These are phyloP conservation scores for Colletotrichum sp. DNA, from an alignment of 2,329 filamentous ascomycete genomes.

Conservation along the genomic window DNA sequence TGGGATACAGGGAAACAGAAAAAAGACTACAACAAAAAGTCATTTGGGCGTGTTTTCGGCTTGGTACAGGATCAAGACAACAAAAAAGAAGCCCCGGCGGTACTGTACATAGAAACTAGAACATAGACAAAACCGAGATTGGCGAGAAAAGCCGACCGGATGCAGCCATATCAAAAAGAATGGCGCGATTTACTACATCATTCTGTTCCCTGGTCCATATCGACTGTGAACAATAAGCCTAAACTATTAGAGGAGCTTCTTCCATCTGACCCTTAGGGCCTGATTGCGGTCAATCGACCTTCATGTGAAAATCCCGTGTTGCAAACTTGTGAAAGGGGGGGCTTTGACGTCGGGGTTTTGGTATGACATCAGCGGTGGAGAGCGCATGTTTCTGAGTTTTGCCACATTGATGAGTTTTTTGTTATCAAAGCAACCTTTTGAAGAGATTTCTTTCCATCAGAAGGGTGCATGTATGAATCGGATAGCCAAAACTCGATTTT, in stretches of 20 bases:
- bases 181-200: background rate
- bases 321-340: background rate
- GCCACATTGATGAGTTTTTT: background rate
- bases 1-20: background rate
- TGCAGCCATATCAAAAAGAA: background rate
- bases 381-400: background rate
- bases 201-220: too few species aligned
- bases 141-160: background rate
- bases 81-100: background rate
- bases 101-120: slow-evolving; percentile 8
- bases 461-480: background rate
- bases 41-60: background rate
- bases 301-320: background rate
- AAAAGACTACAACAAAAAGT: background rate
- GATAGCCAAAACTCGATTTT: background rate
- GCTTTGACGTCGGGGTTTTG: background rate
- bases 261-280: too few species aligned
- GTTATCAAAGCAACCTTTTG: background rate
- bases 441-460: background rate
- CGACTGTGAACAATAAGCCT: too few species aligned
- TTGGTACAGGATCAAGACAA: background rate
- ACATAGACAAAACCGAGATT: background rate
- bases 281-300: background rate
- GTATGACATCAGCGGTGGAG: background rate
- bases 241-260: too few species aligned